Evolutionary conservation across 1,139 yeast species (phyloP).

Genomic region (Kluyveromyces sp.): DNA sequence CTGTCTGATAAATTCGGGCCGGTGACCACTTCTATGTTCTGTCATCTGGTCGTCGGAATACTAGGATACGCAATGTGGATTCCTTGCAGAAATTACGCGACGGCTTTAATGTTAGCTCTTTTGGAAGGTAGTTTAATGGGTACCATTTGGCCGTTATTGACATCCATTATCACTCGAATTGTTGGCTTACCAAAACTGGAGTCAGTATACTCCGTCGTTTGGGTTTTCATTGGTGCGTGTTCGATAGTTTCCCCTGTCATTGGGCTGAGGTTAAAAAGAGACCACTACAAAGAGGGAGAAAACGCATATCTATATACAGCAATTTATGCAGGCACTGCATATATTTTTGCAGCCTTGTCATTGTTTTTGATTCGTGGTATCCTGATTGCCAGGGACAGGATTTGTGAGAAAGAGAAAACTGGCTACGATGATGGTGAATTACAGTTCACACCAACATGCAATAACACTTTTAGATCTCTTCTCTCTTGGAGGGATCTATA

Average conservation of each 20-base stretch:
- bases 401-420: slow-evolving; percentile 10
- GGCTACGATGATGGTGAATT: slow-evolving; percentile 12
- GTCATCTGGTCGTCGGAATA: slow-evolving; percentile 31
- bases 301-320: slow-evolving; percentile 46
- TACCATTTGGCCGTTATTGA: slow-evolving; percentile 37
- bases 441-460: slow-evolving; percentile 5
- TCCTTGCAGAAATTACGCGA: slow-evolving; percentile 48
- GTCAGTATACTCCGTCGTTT: slow-evolving; percentile 42
- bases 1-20: slow-evolving; percentile 52
- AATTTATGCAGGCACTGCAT: slow-evolving; percentile 43
- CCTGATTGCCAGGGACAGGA: slow-evolving; percentile 20
- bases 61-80: slow-evolving; percentile 54
- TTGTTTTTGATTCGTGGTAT: slow-evolving; percentile 32
- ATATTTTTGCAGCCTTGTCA: slow-evolving; percentile 30
- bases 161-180: slow-evolving; percentile 36
- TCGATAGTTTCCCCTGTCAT: slow-evolving; percentile 45
- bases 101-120: slow-evolving; percentile 42
- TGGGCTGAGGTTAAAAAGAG: slow-evolving; percentile 31
- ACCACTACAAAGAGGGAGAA: slow-evolving; percentile 9
- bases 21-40: slow-evolving; percentile 39
- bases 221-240: slow-evolving; percentile 43
- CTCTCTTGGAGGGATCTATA: slow-evolving; percentile 4
- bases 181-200: slow-evolving; percentile 46
- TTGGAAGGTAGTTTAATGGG: slow-evolving; percentile 48
- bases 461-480: slow-evolving; percentile 4